phyloP scores from a whole-genome alignment of 148 eudicot species.

The Rhododendron vialii region DNA sequence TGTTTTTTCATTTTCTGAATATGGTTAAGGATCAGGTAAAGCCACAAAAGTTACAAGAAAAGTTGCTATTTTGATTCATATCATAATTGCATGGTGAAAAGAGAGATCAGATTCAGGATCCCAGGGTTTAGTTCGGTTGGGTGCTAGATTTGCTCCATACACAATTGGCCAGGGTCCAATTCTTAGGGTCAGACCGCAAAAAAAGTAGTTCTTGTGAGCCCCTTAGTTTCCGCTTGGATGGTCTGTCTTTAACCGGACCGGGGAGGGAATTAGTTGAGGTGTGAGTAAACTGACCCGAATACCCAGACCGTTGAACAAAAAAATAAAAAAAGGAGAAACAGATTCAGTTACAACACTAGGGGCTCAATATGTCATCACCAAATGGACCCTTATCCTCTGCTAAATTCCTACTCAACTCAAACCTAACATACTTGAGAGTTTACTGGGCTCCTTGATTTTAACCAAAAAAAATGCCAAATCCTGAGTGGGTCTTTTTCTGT shows the following conservation, averaged over 20 bases:
- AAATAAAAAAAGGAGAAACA: too few species aligned
- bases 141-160: background rate
- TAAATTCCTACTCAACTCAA: background rate
- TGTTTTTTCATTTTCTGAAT: background rate
- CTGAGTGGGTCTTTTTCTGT: background rate
- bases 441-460: background rate
- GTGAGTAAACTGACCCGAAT: background rate
- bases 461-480: background rate
- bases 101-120: background rate
- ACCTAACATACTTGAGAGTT: background rate
- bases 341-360: too few species aligned
- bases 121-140: too few species aligned
- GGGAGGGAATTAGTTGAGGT: too few species aligned
- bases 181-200: background rate
- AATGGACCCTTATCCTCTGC: background rate
- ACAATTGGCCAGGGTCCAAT: too few species aligned
- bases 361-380: background rate
- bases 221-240: background rate
- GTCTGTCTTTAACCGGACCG: background rate
- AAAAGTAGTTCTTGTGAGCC: too few species aligned
- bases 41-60: background rate
- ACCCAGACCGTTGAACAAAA: background rate
- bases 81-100: background rate
- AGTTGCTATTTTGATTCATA: background rate
- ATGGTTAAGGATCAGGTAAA: background rate